Evolutionary conservation across 768 basidiomycete genomes (phyloP).

Genomic region (Tylopilus plumbeoviolaceoides): DNA sequence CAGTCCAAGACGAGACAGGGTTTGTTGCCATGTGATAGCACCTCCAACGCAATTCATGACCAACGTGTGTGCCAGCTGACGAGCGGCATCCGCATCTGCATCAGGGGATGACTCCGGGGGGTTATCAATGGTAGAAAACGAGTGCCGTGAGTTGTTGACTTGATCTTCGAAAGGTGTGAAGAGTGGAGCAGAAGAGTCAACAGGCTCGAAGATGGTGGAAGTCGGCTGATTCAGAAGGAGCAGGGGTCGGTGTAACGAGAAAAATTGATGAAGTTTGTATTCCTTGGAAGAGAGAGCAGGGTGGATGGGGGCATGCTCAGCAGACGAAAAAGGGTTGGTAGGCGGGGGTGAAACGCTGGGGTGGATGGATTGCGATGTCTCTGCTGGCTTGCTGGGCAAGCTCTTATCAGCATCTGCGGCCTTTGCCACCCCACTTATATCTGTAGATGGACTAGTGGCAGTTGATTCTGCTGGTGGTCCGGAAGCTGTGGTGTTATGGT

Average conservation of each 20-base stretch:
- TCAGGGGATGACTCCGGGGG: constrained; percentile 53
- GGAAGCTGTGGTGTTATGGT: constrained; percentile 35
- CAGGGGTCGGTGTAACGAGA: constrained; percentile 76
- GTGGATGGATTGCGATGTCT: constrained; percentile 12
- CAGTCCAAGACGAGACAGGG: constrained; percentile 62
- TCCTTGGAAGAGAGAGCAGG: constrained; percentile 61
- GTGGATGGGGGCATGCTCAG: constrained; percentile 34
- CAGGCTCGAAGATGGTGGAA: constrained; percentile 47
- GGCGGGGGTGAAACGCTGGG: constrained; percentile 15
- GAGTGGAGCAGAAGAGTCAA: constrained; percentile 15
- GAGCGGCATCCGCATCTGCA: constrained; percentile 74
- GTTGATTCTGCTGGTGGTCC: constrained; percentile 29
- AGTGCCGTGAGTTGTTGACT: constrained; percentile 25
- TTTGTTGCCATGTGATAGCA: constrained; percentile 63
- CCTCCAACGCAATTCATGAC: constrained; percentile 64
- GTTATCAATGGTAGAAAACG: constrained; percentile 36
- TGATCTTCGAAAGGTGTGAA: constrained; percentile 16
- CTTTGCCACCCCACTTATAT: constrained; percentile 12
- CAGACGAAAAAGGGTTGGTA: constrained; percentile 5
- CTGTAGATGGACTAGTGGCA: constrained; percentile 12
- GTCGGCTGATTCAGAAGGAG: constrained; percentile 64
- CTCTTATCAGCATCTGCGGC: constrained; percentile 26
- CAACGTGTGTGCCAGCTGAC: constrained; percentile 72
- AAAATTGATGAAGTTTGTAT: constrained; percentile 81
- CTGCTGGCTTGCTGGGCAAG: constrained; percentile 22